Evolutionary conservation across 2,329 filamentous ascomycete genomes (phyloP), one percentile per base, ranked within the genome.

Genomic region (Phaeosphaeriaceae sp.): DNA sequence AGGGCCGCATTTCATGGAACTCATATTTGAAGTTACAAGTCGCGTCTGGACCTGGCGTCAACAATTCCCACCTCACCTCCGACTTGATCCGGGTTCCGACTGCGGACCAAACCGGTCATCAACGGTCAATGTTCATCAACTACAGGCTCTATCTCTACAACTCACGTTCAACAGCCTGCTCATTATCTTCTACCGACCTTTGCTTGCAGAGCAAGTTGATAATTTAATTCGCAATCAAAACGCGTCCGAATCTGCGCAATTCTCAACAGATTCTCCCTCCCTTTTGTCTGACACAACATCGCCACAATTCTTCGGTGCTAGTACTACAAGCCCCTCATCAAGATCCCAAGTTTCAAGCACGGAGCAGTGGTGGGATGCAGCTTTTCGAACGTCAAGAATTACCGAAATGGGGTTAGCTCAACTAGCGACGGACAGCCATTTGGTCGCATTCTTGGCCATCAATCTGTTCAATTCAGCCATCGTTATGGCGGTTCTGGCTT

Each of bases 391-490:
- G 5, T 78, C 79, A 0, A 73, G 68, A 21, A 70, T 81, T 1
- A 78, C 76, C 2, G 59, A 74, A 46, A 58, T 73, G 32, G 64
- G 70, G 26, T 73, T 82, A 5, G 72, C 75, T 19, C 73, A 77
- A 42, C 64, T 78, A 7, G 79, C 80, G 4, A 78, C 59, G 4
- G 76, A 80, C 17, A 81, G 76, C n/a, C 80, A 82, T 59, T 69
- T 81, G 5, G 78, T 80, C 6, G 77, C 79, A 6, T 82, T 82
- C 55, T 65, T 82, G 19, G 80, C 78, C 2, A 80, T 82, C 60
- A 82, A 82, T 54, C 59, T 82, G 11, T 82, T 82, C 70, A 80
- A 80, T 49, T 78, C 80, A 0, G 77, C 79, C 7, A 77, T 82
- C 24, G 80, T 82, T 13, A 70, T 83, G 52, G 76, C 78, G 23